Evolutionary conservation across 1,284 basidiomycete genomes (phyloP).

Genomic region (Ceratobasidium sp.): DNA sequence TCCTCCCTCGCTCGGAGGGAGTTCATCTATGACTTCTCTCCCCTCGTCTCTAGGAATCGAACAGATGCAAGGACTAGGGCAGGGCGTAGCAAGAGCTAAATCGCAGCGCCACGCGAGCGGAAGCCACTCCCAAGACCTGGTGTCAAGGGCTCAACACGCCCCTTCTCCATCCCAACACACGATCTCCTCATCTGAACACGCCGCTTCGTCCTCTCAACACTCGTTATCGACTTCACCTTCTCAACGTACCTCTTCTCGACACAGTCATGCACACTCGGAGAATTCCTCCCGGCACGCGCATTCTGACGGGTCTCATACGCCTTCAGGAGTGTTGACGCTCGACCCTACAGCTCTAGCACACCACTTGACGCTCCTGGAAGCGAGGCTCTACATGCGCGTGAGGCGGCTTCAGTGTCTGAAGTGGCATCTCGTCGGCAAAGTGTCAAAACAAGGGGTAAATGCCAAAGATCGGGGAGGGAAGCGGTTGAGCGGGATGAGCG

Average conservation of each 20-base stretch:
- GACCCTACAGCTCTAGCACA: conserved; percentile 72
- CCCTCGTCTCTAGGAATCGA: neutral
- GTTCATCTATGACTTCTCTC: conserved; percentile 12
- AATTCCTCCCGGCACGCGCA: neutral
- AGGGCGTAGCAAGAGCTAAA: neutral
- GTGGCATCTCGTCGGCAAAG: conserved; percentile 66
- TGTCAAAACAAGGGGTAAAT: conserved; percentile 45
- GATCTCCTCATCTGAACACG: neutral
- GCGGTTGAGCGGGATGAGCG: neutral
- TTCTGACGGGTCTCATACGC: neutral
- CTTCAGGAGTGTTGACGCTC: conserved; percentile 50
- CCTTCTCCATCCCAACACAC: neutral
- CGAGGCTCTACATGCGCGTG: conserved; percentile 69
- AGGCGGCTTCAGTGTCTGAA: conserved; percentile 72
- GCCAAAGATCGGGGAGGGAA: neutral
- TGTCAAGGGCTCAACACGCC: neutral
- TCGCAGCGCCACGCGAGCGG: conserved; percentile 6
- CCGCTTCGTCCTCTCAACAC: neutral
- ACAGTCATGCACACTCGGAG: neutral
- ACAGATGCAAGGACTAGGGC: neutral
- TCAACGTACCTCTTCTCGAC: neutral
- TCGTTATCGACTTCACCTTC: neutral
- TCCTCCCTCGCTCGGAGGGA: neutral
- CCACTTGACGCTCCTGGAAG: conserved; percentile 73
- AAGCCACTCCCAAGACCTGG: neutral